Evolutionary conservation across 345 rosid species (phyloP).

Genomic region (Bretschneidera sinensis): DNA sequence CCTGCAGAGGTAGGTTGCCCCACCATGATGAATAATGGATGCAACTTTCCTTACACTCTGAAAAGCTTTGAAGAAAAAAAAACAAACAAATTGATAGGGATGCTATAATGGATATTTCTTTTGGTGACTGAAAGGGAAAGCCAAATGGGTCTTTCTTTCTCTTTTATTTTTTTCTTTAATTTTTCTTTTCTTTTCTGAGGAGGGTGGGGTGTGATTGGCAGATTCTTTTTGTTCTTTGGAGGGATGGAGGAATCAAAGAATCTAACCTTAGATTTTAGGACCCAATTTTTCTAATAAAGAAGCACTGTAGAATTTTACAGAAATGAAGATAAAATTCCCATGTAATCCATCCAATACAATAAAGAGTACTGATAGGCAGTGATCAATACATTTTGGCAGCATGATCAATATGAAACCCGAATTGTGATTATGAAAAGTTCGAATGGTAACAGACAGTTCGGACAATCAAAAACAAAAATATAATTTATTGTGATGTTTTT

Average conservation of each 20-base stretch:
- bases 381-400: no score
- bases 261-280: conserved; percentile 54
- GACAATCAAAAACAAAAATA: no score
- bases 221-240: conserved; percentile 73
- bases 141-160: conserved; percentile 24
- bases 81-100: not conserved
- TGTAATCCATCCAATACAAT: not conserved
- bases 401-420: no score
- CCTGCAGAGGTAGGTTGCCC: conserved; percentile 46
- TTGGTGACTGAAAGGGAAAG: conserved; percentile 30
- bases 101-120: conserved; percentile 29
- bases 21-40: conserved; percentile 50
- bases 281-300: conserved; percentile 8
- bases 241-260: conserved; percentile 67
- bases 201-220: conserved; percentile 53
- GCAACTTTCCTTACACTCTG: conserved; percentile 36
- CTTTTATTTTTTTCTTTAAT: conserved; percentile 12
- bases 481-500: no score
- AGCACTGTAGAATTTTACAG: not conserved
- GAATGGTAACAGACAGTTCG: no score
- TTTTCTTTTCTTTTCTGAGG: conserved; percentile 13
- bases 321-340: conserved; percentile 8
- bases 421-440: no score
- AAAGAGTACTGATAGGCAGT: no score
- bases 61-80: conserved; percentile 21